A percentile compares a stretch with the other conserved stretches of the same genome.
phyloP scores from a whole-genome alignment of 1,139 yeast species.

The Saccharomyces hybrid region DNA sequence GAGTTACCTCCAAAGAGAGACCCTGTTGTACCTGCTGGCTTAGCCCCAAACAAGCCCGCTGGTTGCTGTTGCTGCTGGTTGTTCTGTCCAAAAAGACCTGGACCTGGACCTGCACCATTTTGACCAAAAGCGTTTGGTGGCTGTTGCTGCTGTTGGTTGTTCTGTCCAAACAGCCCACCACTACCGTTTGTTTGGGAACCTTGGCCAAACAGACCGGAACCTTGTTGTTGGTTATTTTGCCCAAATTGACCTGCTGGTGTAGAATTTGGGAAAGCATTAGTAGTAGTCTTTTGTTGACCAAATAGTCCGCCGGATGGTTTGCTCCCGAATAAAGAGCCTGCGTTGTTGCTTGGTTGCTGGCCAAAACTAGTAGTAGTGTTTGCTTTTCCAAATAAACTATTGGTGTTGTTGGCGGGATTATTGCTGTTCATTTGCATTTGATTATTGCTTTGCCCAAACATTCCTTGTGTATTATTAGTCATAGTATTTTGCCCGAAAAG shows the following conservation, averaged over 20 bases:
- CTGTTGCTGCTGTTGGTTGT: neutral
- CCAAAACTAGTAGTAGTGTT: slow-evolving; percentile 10
- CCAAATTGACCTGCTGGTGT: slow-evolving; percentile 26
- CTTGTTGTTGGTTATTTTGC: slow-evolving; percentile 13
- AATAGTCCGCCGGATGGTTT: slow-evolving; percentile 14
- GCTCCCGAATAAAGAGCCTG: slow-evolving; percentile 30
- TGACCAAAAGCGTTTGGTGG: neutral
- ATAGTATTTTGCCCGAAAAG: slow-evolving; percentile 32
- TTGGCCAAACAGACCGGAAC: slow-evolving; percentile 22
- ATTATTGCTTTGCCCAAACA: slow-evolving; percentile 26
- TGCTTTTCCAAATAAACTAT: slow-evolving; percentile 30
- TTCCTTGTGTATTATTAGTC: slow-evolving; percentile 16
- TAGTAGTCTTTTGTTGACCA: slow-evolving; percentile 6
- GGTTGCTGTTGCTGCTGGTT: slow-evolving; percentile 10
- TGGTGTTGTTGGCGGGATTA: neutral
- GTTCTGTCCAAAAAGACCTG: slow-evolving; percentile 8
- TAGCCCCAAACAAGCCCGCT: slow-evolving; percentile 30
- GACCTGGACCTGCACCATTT: neutral
- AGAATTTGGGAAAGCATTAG: slow-evolving; percentile 15
- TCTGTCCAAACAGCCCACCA: slow-evolving; percentile 31
- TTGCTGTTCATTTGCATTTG: slow-evolving; percentile 9
- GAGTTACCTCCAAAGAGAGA: slow-evolving; percentile 31
- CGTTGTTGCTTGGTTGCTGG: slow-evolving; percentile 11
- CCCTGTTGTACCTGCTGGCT: slow-evolving; percentile 21
- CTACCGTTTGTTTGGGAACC: slow-evolving; percentile 15